These are phyloP conservation scores for Fusarium papillatum DNA, from an alignment of 2,329 filamentous ascomycete genomes.

Conservation along the genomic window DNA sequence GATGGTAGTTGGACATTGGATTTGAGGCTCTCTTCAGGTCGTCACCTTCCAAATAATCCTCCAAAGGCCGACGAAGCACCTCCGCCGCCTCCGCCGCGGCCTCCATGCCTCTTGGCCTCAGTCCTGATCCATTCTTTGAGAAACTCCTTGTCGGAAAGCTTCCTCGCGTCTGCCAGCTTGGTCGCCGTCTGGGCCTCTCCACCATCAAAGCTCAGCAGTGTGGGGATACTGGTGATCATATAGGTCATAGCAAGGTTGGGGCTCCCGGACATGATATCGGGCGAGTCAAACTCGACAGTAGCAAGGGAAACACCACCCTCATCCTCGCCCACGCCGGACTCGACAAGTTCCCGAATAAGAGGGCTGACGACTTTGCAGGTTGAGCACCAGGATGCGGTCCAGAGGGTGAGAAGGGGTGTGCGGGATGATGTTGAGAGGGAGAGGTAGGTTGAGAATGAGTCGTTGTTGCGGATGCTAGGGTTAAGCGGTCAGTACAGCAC, in stretches of 20 bases:
- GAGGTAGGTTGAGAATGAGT: constrained; percentile 68
- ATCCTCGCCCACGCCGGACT: constrained; percentile 64
- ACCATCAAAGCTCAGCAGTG: constrained; percentile 69
- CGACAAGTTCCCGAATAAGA: constrained; percentile 62
- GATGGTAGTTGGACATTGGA: not conserved
- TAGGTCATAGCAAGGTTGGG: constrained; percentile 63
- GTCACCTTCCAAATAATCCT: constrained; percentile 56
- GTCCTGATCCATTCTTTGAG: constrained; percentile 67
- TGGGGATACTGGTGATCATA: constrained; percentile 71
- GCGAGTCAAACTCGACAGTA: constrained; percentile 68
- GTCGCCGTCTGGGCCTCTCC: constrained; percentile 65
- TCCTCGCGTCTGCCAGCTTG: constrained; percentile 62
- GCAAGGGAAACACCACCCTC: constrained; percentile 69
- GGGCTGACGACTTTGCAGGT: constrained; percentile 66
- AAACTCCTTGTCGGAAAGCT: constrained; percentile 63
- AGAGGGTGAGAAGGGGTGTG: constrained; percentile 70
- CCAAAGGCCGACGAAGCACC: constrained; percentile 50
- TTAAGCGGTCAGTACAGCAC: constrained; percentile 21
- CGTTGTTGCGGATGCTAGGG: constrained; percentile 65
- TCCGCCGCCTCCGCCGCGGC: constrained; percentile 57
- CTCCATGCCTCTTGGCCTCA: constrained; percentile 63
- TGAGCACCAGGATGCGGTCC: constrained; percentile 71
- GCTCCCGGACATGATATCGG: constrained; percentile 64
- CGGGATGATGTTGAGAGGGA: constrained; percentile 67
- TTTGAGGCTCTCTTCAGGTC: not conserved